Base-by-base conservation (phyloP, 2,329 filamentous ascomycete genomes). In the Fusarium sp. region DNA sequence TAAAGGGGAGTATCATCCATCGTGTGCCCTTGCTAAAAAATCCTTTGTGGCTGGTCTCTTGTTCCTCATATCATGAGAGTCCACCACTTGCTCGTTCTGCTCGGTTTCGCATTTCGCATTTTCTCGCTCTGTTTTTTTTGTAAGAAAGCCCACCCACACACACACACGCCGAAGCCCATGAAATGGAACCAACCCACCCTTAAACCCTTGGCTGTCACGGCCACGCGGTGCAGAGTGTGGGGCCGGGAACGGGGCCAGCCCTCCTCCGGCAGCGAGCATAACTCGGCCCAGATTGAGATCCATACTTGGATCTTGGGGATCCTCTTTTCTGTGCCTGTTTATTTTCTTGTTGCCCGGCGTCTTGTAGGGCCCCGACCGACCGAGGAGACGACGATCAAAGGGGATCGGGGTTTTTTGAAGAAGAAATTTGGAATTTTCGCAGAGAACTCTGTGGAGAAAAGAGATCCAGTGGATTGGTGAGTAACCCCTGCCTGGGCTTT, bases 181-280 rank as follows among this genome's bases (percentile, higher is more conserved):
- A 27, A 27, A 27, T 27, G 25, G 25, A 27, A 27, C 25, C 25
- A 27, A 27, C 25, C 25, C 30, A n/a, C n/a, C 11, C 27, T 20
- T 32, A 32, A 25, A 27, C 32, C 52, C 50, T 37, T 63, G 59
- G 47, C 62, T 62, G 54, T 61, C 56, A 63, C 68, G 65, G 65
- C 72, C 72, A 75, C 64, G 63, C 58, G 72, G 70, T 68, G n/a
- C 40, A 61, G 32, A 52, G 63, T 68, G 72, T 73, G 73, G 73
- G 73, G 73, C 72, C 73, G 72, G 45, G 60, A 37, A 37, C 67
- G 67, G 65, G 32, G 32, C 47, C 47, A 52, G 47, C 47, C 47
- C 47, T 32, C 47, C 22, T 35, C 70, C 65, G 58, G 60, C 35
- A 56, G 59, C 68, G 62, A 71, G 65, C 68, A 68, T 66, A 74